Evolutionary conservation across 306 rosid species (phyloP).

Genomic region (Fragaria ananassa): DNA sequence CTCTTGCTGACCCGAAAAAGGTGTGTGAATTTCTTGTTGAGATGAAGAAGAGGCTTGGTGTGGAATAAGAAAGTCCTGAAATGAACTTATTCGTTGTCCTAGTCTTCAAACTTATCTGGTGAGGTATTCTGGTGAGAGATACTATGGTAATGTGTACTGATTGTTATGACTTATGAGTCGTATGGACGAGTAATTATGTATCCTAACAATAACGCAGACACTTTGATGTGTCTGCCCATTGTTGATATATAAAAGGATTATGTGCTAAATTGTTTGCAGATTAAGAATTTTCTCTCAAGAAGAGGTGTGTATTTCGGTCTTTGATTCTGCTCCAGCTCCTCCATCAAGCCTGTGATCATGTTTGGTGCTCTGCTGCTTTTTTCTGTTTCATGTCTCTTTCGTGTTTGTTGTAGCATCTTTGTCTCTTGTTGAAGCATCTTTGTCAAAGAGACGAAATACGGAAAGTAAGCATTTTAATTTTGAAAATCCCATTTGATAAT

Average conservation of each 20-base stretch:
- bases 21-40: conserved; percentile 19
- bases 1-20: conserved; percentile 25
- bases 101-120: not conserved
- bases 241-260: too few relatives aligned
- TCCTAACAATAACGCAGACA: not conserved
- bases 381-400: not conserved
- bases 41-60: conserved; percentile 3
- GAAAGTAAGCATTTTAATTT: too few relatives aligned
- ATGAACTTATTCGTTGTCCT: not conserved
- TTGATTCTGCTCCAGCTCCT: not conserved
- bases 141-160: not conserved
- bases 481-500: too few relatives aligned
- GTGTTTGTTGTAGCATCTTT: not conserved
- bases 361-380: not conserved
- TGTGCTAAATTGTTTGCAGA: too few relatives aligned
- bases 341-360: not conserved
- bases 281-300: too few relatives aligned
- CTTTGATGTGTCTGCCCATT: not conserved
- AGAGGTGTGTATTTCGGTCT: not conserved
- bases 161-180: not conserved
- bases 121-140: not conserved
- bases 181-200: not conserved
- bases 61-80: not conserved
- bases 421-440: not conserved
- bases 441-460: not conserved